Base-by-base conservation (phyloP, 306 rosid genomes). In the Morella rubra region DNA sequence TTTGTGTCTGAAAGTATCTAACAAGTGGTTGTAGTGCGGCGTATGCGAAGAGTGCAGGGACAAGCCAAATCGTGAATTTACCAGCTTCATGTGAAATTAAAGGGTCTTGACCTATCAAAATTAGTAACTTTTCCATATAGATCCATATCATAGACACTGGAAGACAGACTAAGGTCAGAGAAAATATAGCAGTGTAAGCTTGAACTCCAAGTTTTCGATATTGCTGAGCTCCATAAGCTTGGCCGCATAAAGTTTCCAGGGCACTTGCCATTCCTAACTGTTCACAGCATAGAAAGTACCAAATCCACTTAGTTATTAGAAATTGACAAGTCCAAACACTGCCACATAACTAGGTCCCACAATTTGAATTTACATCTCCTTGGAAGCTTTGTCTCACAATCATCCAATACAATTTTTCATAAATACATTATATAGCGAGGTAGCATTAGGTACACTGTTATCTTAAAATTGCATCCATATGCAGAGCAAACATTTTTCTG, bases 71-170 rank as follows among this genome's bases (percentile, higher is more conserved):
- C 24, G 73, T 51, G 85, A 88, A 87, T 59, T 71, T 85, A 0
- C 93, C 97, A 6, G 96, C 90, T 85, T 90, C 93, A 13, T 22
- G 81, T 22, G 97, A 84, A 73, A 94, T 90, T 37, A 79, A 64
- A 86, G 97, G 91, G 82, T 94, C 97, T 79, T 91, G 98, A 5
- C 96, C 98, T 41, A 87, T 42, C 18, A 81, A 80, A 32, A 84
- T 20, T 20, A 94, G 89, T 72, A 94, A 54, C 5, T 74, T 84
- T 73, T 75, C 96, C 80, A 89, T 86, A 86, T 67, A 55, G 64
- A 86, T 71, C 97, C 97, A 94, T 54, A 83, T 20, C 12, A 89
- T 5, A 65, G 90, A 84, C 2, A 91, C 2, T 20, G 97, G 96
- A 53, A 94, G 0, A 53, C 89, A 91, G 24, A 89, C 85, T 10